A percentile compares a stretch with the other conserved stretches of the same genome.
Conservation (phyloP, 768 basidiomycete species). For the Ramaria sp. region DNA sequence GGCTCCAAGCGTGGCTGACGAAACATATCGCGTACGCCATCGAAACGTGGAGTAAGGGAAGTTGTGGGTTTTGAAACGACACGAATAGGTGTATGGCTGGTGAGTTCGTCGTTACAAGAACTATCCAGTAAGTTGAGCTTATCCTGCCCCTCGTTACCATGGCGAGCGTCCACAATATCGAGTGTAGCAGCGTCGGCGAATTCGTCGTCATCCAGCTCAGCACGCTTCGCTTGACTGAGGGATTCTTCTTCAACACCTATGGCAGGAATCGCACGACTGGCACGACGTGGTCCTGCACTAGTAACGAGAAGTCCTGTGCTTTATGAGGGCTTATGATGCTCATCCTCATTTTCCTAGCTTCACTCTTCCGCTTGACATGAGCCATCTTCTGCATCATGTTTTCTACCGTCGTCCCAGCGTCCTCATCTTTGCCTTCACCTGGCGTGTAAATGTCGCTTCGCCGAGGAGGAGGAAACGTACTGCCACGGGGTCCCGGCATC, state of each 20-base stretch:
- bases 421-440: conserved; percentile 4
- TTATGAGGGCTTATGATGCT: conserved; percentile 6
- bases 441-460: not conserved
- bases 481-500: conserved; percentile 13
- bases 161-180: conserved; percentile 4
- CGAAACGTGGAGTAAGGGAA: conserved; percentile 15
- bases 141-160: not conserved
- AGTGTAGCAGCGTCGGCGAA: conserved; percentile 12
- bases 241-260: conserved; percentile 3
- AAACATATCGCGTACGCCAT: conserved; percentile 25
- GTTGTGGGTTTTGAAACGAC: conserved; percentile 10
- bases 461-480: conserved; percentile 13
- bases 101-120: conserved; percentile 18
- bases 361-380: conserved; percentile 29
- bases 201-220: conserved; percentile 13
- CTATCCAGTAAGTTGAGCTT: not conserved
- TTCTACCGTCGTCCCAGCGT: conserved; percentile 25
- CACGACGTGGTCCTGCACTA: not conserved
- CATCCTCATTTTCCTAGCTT: conserved; percentile 16
- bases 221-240: not conserved
- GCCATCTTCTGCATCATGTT: conserved; percentile 40
- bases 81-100: conserved; percentile 21
- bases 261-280: conserved; percentile 5
- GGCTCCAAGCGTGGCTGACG: conserved; percentile 7
- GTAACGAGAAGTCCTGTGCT: not conserved